Conservation (phyloP, 257 asterid species). For the Solanum clarkiae region DNA sequence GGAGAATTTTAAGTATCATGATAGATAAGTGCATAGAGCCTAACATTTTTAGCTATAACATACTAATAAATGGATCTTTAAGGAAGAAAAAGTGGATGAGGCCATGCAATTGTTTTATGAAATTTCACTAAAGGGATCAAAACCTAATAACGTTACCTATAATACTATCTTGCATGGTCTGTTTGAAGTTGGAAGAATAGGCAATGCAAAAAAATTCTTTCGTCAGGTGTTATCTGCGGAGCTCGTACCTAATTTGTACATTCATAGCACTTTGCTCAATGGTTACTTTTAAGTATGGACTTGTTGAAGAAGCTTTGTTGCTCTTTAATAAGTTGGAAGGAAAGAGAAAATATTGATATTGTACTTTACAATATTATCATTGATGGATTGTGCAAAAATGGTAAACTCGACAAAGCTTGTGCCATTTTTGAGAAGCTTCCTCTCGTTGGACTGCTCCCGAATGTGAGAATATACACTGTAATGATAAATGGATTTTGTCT, state of each 20-base stretch:
- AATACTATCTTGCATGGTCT: not conserved
- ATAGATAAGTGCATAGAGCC: not conserved
- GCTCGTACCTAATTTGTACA: not conserved
- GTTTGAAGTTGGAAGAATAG: not conserved
- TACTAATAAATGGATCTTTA: not conserved
- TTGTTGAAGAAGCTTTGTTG: not conserved
- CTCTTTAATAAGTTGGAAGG: not conserved
- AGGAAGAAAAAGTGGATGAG: not conserved
- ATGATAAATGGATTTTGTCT: not conserved
- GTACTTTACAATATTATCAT: not conserved
- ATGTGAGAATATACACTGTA: not conserved
- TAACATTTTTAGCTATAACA: not conserved
- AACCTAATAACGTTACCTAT: not conserved
- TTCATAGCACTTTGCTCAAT: not conserved
- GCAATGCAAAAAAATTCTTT: not conserved
- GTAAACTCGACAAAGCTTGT: not conserved
- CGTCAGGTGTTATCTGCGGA: not conserved
- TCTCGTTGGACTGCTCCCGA: not conserved
- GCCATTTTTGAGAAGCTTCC: not conserved
- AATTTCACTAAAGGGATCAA: not conserved
- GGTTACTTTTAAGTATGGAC: constrained; percentile 1
- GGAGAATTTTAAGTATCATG: not conserved
- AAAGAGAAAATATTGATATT: not conserved
- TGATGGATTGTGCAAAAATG: not conserved
- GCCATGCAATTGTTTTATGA: not conserved